Evolutionary conservation across 176 grass and related monocot genomes (phyloP).

Genomic region (Bonia amplexicaulis): DNA sequence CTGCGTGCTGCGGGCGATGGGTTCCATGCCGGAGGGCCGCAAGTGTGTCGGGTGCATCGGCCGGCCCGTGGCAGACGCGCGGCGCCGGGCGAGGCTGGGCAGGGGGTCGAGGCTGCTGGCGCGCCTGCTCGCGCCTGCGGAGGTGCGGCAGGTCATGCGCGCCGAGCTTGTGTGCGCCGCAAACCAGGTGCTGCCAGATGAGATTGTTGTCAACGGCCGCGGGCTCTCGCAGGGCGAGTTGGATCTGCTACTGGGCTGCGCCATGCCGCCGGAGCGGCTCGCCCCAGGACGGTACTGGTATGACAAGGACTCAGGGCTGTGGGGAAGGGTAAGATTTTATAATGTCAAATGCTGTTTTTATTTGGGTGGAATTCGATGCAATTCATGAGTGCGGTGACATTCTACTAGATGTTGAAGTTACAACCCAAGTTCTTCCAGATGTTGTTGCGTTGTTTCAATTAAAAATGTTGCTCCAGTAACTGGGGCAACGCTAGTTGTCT

Average conservation of each 20-base stretch:
- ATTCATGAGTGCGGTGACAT: neutral
- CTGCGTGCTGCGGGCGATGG: constrained; percentile 57
- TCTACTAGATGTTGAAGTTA: neutral
- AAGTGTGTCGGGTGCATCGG: constrained; percentile 68
- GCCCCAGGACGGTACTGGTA: constrained; percentile 60
- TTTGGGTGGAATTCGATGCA: neutral
- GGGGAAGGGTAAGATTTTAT: constrained; percentile 52
- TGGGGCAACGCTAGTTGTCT: neutral
- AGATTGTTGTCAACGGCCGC: constrained; percentile 50
- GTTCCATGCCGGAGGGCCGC: constrained; percentile 71
- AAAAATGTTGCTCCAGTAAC: neutral
- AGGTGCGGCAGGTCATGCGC: constrained; percentile 54
- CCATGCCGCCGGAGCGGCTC: constrained; percentile 38
- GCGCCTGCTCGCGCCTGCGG: constrained; percentile 42
- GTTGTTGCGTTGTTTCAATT: neutral
- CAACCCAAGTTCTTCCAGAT: neutral
- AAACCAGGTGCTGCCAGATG: constrained; percentile 50
- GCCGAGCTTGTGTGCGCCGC: constrained; percentile 49
- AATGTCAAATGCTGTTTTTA: neutral
- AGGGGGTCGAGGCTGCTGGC: constrained; percentile 47
- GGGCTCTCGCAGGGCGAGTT: constrained; percentile 52
- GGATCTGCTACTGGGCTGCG: constrained; percentile 40
- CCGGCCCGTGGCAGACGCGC: constrained; percentile 25
- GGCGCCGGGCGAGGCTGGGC: constrained; percentile 42
- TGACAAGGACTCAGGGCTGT: constrained; percentile 65